Evolutionary conservation across 2,329 filamentous ascomycete genomes (phyloP), one percentile per base, ranked within the genome.

Genomic region (Aspergillus transmontanensis): DNA sequence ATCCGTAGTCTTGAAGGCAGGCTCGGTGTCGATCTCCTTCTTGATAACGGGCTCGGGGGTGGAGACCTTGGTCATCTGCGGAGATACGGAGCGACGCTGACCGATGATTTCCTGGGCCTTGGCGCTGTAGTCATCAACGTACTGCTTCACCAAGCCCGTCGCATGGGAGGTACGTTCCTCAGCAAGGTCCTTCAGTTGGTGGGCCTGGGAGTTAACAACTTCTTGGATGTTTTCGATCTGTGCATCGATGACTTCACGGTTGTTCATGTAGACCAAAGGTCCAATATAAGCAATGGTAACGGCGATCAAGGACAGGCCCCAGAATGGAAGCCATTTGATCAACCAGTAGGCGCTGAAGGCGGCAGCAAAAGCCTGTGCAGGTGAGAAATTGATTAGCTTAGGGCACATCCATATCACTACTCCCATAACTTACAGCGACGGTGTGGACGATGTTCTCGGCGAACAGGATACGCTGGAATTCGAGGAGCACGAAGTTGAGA

Each of bases 401-500:
- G 23, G 39, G 32, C 14, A 5, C 4, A 6, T 7, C 51, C 34
- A 36, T 4, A 55, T 7, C 10, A 14, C 28, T 14, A 6, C 21
- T 14, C 14, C 19, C 34, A 55, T 23, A 60, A 66, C 86, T 75
- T 83, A 89, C 87, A 63, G 81, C 82, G 73, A 86, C 75, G 16
- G 87, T 89, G 64, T 84, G 85, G 63, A 84, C 82, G 60, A 89
- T 80, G 70, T 89, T 89, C 81, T 90, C 87, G 36, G 85, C 87
- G 70, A 89, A 90, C 63, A 89, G 75, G 66, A 89, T 83, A 63
- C 87, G 84, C 80, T 90, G 87, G 73, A 87, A 86, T 74, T 90
- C 87, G 66, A 90, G 88, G 69, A 89, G 82, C 77, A 89, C 87
- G 79, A 90, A 90, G 80, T 89, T 89, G 78, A 86, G 81, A 59